A percentile compares a stretch with the other conserved stretches of the same genome.
These are phyloP conservation scores for Tuber magnatum DNA, from an alignment of 495 filamentous ascomycete species.

Conservation along the genomic window DNA sequence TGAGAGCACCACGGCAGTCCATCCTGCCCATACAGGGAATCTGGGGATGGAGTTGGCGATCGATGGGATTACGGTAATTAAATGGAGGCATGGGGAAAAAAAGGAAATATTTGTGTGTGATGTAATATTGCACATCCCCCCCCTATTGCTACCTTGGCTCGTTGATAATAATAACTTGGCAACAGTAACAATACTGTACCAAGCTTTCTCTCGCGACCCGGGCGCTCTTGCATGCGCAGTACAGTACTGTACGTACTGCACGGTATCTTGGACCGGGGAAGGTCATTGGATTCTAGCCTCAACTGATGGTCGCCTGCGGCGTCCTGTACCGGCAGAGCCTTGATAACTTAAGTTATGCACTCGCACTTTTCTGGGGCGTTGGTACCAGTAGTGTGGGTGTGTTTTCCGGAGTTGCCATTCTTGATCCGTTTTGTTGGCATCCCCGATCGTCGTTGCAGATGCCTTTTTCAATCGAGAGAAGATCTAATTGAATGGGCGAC, in stretches of 20 bases:
- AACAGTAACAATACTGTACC: background rate
- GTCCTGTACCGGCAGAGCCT: background rate
- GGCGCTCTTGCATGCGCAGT: background rate
- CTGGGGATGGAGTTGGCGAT: background rate
- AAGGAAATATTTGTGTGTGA: slow-evolving; percentile 1
- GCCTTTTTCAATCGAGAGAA: background rate
- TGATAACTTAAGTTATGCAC: background rate
- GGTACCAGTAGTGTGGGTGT: background rate
- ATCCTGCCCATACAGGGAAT: background rate
- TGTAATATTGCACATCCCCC: background rate
- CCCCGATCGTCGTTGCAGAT: background rate
- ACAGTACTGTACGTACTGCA: no score
- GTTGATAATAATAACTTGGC: background rate
- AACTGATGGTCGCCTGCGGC: background rate
- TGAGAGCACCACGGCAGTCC: background rate
- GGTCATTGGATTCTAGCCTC: background rate
- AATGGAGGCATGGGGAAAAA: background rate
- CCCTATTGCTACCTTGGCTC: background rate
- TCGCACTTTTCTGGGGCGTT: background rate
- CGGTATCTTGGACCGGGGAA: background rate
- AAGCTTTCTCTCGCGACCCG: background rate
- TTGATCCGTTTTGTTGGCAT: background rate
- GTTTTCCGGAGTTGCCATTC: background rate
- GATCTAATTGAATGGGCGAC: background rate
- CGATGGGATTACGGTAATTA: background rate